These are phyloP conservation scores for Trichosporon coremiiforme DNA, from an alignment of 1,284 basidiomycete genomes.

Conservation along the genomic window DNA sequence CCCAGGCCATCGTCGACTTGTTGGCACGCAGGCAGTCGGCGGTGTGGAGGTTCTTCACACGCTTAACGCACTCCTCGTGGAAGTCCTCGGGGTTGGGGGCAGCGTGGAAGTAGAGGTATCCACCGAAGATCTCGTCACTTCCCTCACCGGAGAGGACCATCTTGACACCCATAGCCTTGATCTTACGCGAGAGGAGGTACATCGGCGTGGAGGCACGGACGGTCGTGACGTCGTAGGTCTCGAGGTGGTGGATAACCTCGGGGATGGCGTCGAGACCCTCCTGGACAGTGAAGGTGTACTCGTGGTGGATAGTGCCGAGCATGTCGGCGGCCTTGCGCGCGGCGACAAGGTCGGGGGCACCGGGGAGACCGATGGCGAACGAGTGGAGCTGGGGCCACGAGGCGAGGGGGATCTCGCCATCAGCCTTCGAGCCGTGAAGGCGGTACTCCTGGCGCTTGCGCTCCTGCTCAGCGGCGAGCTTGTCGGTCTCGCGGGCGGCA, in stretches of 20 bases:
- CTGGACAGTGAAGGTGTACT: slow-evolving; percentile 97
- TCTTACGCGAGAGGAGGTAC: slow-evolving; percentile 87
- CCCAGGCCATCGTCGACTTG: slow-evolving; percentile 99
- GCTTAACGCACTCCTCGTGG: slow-evolving; percentile 92
- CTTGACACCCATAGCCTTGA: slow-evolving; percentile 99
- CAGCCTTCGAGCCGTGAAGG: slow-evolving; percentile 36
- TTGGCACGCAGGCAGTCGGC: slow-evolving; percentile 97
- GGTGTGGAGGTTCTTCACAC: slow-evolving; percentile 98
- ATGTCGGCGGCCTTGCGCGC: slow-evolving; percentile 92
- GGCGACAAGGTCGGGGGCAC: slow-evolving; percentile 93
- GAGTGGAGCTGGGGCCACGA: slow-evolving; percentile 98
- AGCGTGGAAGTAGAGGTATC: slow-evolving; percentile 99
- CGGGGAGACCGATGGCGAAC: slow-evolving; percentile 93
- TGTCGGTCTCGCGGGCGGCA: slow-evolving; percentile 95
- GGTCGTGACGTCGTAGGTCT: slow-evolving; percentile 99
- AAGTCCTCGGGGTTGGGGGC: slow-evolving; percentile 87
- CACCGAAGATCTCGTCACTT: slow-evolving; percentile 96
- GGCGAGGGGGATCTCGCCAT: slow-evolving; percentile 63
- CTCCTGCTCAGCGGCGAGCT: slow-evolving; percentile 77
- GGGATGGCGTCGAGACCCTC: slow-evolving; percentile 97
- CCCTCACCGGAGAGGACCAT: slow-evolving; percentile 99
- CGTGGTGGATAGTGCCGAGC: slow-evolving; percentile 94
- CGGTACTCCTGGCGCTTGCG: slow-evolving; percentile 63
- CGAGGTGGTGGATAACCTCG: slow-evolving; percentile 97
- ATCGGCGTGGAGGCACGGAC: slow-evolving; percentile 92